Percentiles rank a stretch among this genome's conserved stretches.
These are phyloP conservation scores for Sugiyamaella qingdaonensis DNA, from an alignment of 805 yeast species.

Conservation along the genomic window DNA sequence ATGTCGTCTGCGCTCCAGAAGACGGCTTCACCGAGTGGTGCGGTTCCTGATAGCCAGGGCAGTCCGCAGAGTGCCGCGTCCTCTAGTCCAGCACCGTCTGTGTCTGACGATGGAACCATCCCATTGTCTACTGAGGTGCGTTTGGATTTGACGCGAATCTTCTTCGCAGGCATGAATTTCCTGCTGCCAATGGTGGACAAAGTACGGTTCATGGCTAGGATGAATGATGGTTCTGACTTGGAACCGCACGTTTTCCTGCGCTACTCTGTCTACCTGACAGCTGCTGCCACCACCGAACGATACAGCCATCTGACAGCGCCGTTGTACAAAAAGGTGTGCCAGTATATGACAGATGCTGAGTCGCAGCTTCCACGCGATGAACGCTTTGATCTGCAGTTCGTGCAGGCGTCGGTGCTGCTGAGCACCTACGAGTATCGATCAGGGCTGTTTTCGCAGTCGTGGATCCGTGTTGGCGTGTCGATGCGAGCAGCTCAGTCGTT, in stretches of 20 bases:
- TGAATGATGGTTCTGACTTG: not conserved
- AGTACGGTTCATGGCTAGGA: not conserved
- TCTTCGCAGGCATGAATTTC: not conserved
- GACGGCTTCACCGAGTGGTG: not conserved
- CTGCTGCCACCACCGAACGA: not conserved
- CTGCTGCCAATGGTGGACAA: not conserved
- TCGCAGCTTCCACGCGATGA: not conserved
- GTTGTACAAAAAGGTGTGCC: not conserved
- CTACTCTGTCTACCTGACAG: not conserved
- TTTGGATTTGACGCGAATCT: not conserved
- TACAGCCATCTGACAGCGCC: not conserved
- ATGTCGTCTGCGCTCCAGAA: not conserved
- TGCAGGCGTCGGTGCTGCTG: not conserved
- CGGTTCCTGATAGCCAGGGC: not conserved
- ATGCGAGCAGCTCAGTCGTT: not conserved
- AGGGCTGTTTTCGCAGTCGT: constrained; percentile 1
- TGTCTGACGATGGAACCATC: not conserved
- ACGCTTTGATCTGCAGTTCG: not conserved
- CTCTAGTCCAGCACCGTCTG: not conserved
- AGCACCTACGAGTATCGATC: constrained; percentile 1
- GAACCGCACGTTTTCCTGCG: not conserved
- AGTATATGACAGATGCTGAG: not conserved
- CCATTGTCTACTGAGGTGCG: not conserved
- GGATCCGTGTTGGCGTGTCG: not conserved
- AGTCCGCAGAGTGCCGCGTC: not conserved